Base-by-base conservation (phyloP, 2,329 filamentous ascomycete genomes). In the Nigrograna mackinnonii region DNA sequence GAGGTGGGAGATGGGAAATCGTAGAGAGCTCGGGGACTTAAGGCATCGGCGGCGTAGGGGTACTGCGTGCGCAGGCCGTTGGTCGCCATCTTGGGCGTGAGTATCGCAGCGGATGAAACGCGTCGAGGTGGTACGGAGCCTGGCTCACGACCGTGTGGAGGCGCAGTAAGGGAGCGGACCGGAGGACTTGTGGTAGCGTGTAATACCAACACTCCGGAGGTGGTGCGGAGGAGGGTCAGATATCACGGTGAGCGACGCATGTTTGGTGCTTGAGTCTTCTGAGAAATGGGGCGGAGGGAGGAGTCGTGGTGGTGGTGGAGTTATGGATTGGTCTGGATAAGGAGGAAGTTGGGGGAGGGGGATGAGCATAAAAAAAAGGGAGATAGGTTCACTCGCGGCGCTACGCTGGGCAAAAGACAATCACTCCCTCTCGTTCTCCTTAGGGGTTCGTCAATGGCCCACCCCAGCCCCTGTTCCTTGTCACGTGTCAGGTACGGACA, bases 1-100 rank as follows among this genome's bases (percentile, higher is more conserved):
- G 64, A 66, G 35, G 60, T 65, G 13, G 66, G 66, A 35, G 66
- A 68, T 9, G 66, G 65, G 34, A 63, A 68, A 51, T 66, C 64
- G 44, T 66, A 68, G 35, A 58, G 50, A 28, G 54, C 54, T 35
- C 61, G 63, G 4, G 62, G 62, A 26, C 62, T 66, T 36, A 67
- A 55, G 37, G 50, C 54, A 41, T 62, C 57, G 36, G 52, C 57
- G 22, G 37, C 54, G 39, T 64, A 66, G 37, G 63, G 57, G 46
- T 60, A 66, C 52, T 65, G 61, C 20, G 60, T 62, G 41, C 64
- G 61, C 54, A 67, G 47, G 45, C 57, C 62, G 58, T 63, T 62
- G 55, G 40, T 58, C 44, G 58, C 52, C 62, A 68, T 67, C 30
- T 30, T 56, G 34, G 26, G 19, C 13, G 28, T 16, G 11, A 34